Evolutionary conservation across 192 early-diverging fungal genomes (phyloP), one percentile per base, ranked within the genome.

Genomic region (Backusella australiensis): DNA sequence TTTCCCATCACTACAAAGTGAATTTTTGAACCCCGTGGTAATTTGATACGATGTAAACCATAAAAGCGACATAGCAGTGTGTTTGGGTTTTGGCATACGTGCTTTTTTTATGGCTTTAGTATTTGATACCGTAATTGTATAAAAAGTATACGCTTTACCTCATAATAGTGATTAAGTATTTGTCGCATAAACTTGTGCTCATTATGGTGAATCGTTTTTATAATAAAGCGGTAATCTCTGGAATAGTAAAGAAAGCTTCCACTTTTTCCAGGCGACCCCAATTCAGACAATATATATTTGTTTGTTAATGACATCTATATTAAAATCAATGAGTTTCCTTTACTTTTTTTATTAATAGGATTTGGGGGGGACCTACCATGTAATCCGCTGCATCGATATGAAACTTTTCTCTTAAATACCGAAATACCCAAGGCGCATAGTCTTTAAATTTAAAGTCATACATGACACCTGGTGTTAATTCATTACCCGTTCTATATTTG

Each of bases 371-470:
- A 14, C 15, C 76, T 85, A 95, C 94, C 83, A 99, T 82, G 79
- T 99, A 99, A 72, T 99, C 96, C 26, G 93, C 90, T 15, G 96
- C 86, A 80, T 97, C 94, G 34, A 99, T 92, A 35, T 91, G 86
- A 83, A 96, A 97, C 7, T 88, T 87, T 69, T 96, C 93, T 46
- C 98, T 86, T 72, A 99, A 90, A 79, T 89, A 84, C 36, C 96
- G 91, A 78, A 99, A 99, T 11, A 97, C 95, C 96, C 96, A 97
- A 1, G 97, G 98, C 5, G 96, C 95, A 79, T 98, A 98, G 82
- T 99, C 98, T 82, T 99, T 99, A 83, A 98, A 99, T 86, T 99
- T 98, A 83, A 98, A 99, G 77, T 99, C 96, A 86, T 98, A 98
- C 71, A 90, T 90, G 19, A 94, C 92, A 17, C 91, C 92, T 19